These are phyloP conservation scores for Ceraceosorus guamensis DNA, from an alignment of 1,284 basidiomycete genomes.

Conservation along the genomic window DNA sequence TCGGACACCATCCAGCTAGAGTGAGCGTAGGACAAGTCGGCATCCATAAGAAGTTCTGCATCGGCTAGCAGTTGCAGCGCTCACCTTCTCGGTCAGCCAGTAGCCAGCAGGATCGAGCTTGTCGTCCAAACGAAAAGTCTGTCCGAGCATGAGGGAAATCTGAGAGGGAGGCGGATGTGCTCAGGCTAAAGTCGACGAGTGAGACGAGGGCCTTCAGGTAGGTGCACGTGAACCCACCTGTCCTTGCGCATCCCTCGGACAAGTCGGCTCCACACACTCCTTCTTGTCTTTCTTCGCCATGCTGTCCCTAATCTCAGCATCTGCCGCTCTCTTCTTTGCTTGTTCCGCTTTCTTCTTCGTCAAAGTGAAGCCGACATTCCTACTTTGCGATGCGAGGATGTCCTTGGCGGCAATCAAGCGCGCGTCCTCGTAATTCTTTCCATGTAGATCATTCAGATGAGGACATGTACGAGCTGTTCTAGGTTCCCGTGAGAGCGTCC, in stretches of 20 bases:
- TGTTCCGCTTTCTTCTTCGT: neutral
- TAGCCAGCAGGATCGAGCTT: constrained; percentile 56
- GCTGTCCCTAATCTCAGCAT: too few species aligned
- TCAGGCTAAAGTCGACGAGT: too few species aligned
- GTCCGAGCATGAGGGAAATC: neutral
- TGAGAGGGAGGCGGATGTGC: neutral
- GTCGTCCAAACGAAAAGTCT: neutral
- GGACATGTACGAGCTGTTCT: constrained; percentile 59
- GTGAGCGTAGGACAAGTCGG: too few species aligned
- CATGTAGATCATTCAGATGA: constrained; percentile 56
- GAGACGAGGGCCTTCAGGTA: too few species aligned
- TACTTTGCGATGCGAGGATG: constrained; percentile 50
- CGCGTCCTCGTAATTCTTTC: constrained; percentile 56
- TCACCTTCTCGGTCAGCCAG: constrained; percentile 65
- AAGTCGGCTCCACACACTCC: too few species aligned
- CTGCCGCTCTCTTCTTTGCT: too few species aligned
- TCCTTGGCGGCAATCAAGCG: constrained; percentile 53
- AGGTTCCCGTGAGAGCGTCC: constrained; percentile 54
- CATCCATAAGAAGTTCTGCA: too few species aligned
- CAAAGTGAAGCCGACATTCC: neutral
- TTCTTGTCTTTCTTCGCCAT: too few species aligned
- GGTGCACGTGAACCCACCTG: too few species aligned
- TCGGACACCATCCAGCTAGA: constrained; percentile 50
- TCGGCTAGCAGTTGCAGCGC: too few species aligned
- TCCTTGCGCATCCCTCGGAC: too few species aligned